Conservation (phyloP, 345 rosid species). For the Eucalyptus decipiens region DNA sequence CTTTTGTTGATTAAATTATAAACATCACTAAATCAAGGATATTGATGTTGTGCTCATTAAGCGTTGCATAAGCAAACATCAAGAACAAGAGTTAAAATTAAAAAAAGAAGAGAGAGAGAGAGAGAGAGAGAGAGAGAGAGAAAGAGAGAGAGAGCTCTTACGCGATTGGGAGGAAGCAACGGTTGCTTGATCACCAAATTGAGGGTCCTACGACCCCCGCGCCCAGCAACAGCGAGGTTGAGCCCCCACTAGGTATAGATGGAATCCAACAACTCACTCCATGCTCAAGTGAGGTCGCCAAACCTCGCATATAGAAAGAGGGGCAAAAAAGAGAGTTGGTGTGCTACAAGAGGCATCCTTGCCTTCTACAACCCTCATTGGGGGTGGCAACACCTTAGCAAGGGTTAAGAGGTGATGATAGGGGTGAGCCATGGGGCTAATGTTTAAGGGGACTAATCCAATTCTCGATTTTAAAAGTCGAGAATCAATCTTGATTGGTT, state of each 20-base stretch:
- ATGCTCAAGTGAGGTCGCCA: not conserved
- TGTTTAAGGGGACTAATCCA: not conserved
- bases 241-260: not conserved
- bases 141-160: not conserved
- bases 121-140: not conserved
- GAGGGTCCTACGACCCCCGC: not conserved
- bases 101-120: not conserved
- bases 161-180: not conserved
- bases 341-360: not conserved
- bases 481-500: not conserved
- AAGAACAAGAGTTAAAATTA: not conserved
- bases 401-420: not conserved
- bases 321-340: not conserved
- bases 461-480: accelerated
- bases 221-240: no score
- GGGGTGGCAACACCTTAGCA: not conserved
- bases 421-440: not conserved
- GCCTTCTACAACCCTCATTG: not conserved
- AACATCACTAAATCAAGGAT: not conserved
- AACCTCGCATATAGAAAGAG: not conserved
- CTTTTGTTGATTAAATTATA: accelerated
- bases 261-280: not conserved
- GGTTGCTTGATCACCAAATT: not conserved
- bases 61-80: not conserved
- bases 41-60: not conserved